phyloP scores from a whole-genome alignment of 257 asterid genomes.

The Fraxinus excelsior region DNA sequence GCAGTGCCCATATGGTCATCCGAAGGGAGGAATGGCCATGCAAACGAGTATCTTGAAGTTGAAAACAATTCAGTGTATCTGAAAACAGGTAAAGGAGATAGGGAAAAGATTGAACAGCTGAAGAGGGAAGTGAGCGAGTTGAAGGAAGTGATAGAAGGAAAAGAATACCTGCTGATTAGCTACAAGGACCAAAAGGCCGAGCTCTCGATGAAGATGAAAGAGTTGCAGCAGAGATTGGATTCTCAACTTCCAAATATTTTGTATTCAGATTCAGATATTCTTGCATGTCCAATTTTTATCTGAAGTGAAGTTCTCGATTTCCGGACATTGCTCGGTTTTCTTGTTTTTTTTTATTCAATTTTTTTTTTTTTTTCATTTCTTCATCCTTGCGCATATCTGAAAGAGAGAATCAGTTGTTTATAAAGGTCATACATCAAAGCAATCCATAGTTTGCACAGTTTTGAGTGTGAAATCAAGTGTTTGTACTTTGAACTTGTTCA shows the following conservation, averaged over 20 bases:
- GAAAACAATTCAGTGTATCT: constrained; percentile 36
- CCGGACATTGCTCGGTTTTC: not conserved
- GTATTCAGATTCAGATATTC: constrained; percentile 37
- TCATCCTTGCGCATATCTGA: constrained; percentile 34
- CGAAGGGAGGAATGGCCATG: constrained; percentile 46
- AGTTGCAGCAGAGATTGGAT: constrained; percentile 48
- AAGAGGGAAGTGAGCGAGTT: constrained; percentile 68
- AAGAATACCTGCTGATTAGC: constrained; percentile 76
- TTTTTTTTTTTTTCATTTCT: constrained; percentile 7
- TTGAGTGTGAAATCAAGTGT: not conserved
- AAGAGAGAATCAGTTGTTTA: constrained; percentile 19
- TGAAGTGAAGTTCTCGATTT: constrained; percentile 16
- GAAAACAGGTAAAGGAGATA: constrained; percentile 50
- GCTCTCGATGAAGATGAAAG: constrained; percentile 66
- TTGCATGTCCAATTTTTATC: constrained; percentile 16
- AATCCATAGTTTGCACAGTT: not conserved
- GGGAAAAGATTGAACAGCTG: constrained; percentile 70
- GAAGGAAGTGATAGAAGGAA: constrained; percentile 82
- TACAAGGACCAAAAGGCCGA: constrained; percentile 87
- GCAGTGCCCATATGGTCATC: constrained; percentile 61
- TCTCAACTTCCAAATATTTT: constrained; percentile 48
- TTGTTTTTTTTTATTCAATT: constrained; percentile 7
- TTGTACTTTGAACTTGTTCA: not conserved
- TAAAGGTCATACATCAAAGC: not conserved
- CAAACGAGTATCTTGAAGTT: constrained; percentile 51